Evolutionary conservation across 257 asterid species (phyloP).

Genomic region (Solanum medicagineum): DNA sequence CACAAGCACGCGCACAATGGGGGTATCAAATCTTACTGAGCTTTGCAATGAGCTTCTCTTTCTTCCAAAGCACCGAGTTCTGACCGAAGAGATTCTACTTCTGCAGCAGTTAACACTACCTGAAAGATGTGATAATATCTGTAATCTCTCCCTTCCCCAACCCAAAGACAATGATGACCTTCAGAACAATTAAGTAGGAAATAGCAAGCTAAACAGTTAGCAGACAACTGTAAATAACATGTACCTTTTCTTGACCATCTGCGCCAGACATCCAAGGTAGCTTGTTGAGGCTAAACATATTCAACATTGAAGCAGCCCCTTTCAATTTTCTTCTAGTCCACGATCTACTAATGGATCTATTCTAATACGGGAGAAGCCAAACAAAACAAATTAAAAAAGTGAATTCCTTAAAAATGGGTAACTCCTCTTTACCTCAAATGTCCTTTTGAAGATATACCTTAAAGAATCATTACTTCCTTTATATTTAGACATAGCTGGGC

Average conservation of each 20-base stretch:
- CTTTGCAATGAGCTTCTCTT: slow-evolving; percentile 80
- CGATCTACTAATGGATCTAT: slow-evolving; percentile 39
- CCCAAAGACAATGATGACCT: not conserved
- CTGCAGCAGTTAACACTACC: slow-evolving; percentile 76
- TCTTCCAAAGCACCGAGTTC: slow-evolving; percentile 71
- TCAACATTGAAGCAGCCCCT: slow-evolving; percentile 58
- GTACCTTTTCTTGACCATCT: slow-evolving; percentile 75
- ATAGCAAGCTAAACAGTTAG: not conserved
- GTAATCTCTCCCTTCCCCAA: not conserved
- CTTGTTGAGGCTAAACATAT: slow-evolving; percentile 55
- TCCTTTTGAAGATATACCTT: slow-evolving; percentile 26
- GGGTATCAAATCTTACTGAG: slow-evolving; percentile 50
- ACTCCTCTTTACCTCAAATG: not conserved
- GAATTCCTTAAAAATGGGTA: slow-evolving; percentile 1
- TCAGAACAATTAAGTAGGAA: slow-evolving; percentile 4
- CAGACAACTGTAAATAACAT: not conserved
- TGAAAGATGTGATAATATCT: slow-evolving; percentile 4
- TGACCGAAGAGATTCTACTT: slow-evolving; percentile 90
- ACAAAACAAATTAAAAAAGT: not conserved
- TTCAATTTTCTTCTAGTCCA: slow-evolving; percentile 34
- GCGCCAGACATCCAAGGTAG: slow-evolving; percentile 61
- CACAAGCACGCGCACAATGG: not conserved
- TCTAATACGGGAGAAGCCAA: slow-evolving; percentile 15
- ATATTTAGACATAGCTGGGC: slow-evolving; percentile 15
- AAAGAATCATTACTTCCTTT: slow-evolving; percentile 6